Evolutionary conservation across 2,329 filamentous ascomycete species (phyloP), one percentile per base, ranked within the genome.

Genomic region (Huntiella moniliformis): DNA sequence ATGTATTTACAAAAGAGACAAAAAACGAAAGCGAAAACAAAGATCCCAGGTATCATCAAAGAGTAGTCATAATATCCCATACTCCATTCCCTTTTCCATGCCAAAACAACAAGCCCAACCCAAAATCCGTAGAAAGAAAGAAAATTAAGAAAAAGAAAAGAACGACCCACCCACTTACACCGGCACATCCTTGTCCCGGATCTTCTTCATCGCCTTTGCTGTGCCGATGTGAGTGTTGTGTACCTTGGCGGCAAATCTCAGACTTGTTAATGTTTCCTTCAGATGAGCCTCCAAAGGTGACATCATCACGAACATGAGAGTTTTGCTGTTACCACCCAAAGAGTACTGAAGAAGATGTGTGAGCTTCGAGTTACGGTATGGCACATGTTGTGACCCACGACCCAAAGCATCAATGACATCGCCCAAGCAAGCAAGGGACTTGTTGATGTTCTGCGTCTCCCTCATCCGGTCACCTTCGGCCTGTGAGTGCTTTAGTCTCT

Each of bases 231-330:
- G 85, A 18, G 86, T 93, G 58, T 92, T 92, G 63, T 85, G 77
- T 52, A 87, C 79, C 72, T 94, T 96, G 32, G 84, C 92, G 12
- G 91, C 91, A 62, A 98, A 98, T 56, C 91, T 81, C 61, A 98
- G 68, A 68, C 86, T 95, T 38, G 87, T 94, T 58, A 95, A 67
- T 3, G 87, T 95, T 68, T 98, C 91, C 56, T 80, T 82, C 52
- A 95, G 67, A 64, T 96, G 91, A 4, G 78, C 82, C 64, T 92
- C 83, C 49, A 96, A 67, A 32, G 91, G 91, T 54, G 82, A 91
- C 47, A 94, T 82, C 87, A 96, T 96, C 59, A 96, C 85, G 60
- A 98, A 94, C 91, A 98, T 98, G 55, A 98, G 78, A 1, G 91
- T 98, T 65, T 95, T 93, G 54, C 82, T 91, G 61, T 94, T 95